Percentiles rank a stretch among this genome's conserved stretches.
Evolutionary conservation across 2,329 filamentous ascomycete species (phyloP).

Genomic region (Xylaria hypoxylon): DNA sequence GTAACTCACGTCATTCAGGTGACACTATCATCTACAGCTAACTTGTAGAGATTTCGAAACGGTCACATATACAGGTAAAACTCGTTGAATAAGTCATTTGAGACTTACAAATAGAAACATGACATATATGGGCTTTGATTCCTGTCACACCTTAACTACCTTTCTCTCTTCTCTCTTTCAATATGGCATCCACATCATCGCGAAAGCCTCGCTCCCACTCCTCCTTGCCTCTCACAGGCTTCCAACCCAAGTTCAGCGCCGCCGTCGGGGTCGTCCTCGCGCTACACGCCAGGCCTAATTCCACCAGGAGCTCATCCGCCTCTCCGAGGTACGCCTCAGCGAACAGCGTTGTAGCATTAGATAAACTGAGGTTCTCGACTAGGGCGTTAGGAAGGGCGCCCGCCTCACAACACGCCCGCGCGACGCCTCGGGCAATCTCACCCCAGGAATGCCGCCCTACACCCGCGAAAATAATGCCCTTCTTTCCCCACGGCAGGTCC

Average conservation of each 20-base stretch:
- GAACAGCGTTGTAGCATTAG: slow-evolving; percentile 43
- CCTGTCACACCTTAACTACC: background rate
- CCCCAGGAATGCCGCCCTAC: slow-evolving; percentile 56
- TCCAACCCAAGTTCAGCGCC: slow-evolving; percentile 50
- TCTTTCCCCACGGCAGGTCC: slow-evolving; percentile 52
- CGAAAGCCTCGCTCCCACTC: slow-evolving; percentile 39
- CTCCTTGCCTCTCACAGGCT: slow-evolving; percentile 48
- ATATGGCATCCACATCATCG: slow-evolving; percentile 36
- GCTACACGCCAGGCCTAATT: slow-evolving; percentile 53
- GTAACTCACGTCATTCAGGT: too few species aligned
- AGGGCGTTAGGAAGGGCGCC: slow-evolving; percentile 49
- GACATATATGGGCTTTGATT: too few species aligned
- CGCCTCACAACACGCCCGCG: slow-evolving; percentile 48
- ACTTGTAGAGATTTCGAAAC: too few species aligned
- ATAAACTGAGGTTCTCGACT: slow-evolving; percentile 46
- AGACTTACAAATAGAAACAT: too few species aligned
- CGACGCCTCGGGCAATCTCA: slow-evolving; percentile 53
- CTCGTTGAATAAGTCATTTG: too few species aligned
- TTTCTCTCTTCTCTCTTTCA: slow-evolving; percentile 31
- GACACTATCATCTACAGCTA: too few species aligned
- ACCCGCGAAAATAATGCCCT: slow-evolving; percentile 58
- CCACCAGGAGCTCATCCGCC: slow-evolving; percentile 42
- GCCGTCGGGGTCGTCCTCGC: slow-evolving; percentile 44
- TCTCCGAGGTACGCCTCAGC: slow-evolving; percentile 39
- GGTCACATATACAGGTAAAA: too few species aligned